Percentiles rank a stretch among this genome's conserved stretches.
phyloP scores from a whole-genome alignment of 495 filamentous ascomycete genomes.

The Xanthoparmelia taractica region DNA sequence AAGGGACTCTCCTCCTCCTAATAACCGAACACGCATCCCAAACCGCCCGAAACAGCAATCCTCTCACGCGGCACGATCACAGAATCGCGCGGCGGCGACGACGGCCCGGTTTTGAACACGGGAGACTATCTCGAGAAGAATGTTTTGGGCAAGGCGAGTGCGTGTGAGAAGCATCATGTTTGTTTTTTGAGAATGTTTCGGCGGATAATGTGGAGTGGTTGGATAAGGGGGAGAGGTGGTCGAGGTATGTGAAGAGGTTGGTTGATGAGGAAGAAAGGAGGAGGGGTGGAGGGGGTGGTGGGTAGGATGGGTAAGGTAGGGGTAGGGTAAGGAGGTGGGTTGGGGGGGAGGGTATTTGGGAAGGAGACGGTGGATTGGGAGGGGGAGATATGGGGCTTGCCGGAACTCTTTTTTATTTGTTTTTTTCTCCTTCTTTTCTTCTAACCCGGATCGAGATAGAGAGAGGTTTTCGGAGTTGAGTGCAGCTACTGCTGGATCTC shows the following conservation, averaged over 20 bases:
- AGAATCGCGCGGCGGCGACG: neutral
- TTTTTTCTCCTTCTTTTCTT: no score
- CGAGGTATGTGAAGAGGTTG: neutral
- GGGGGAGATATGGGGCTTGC: no score
- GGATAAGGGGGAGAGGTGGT: neutral
- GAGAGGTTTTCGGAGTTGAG: no score
- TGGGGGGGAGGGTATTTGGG: no score
- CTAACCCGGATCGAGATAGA: no score
- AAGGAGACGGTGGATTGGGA: no score
- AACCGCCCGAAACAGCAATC: neutral
- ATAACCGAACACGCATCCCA: neutral
- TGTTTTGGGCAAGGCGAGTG: neutral
- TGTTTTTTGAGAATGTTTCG: neutral
- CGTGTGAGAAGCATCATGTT: neutral
- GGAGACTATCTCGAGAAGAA: neutral
- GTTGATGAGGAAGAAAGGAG: neutral
- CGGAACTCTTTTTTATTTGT: no score
- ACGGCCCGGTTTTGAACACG: neutral
- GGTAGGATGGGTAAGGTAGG: neutral
- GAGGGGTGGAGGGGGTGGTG: neutral
- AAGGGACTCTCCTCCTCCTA: neutral
- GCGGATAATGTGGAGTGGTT: neutral
- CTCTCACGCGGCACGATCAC: neutral
- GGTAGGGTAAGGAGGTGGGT: no score
- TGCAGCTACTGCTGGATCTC: no score